These are phyloP conservation scores for Dendrocalamus latiflorus DNA, from an alignment of 202 grass and related monocot genomes.

Conservation along the genomic window DNA sequence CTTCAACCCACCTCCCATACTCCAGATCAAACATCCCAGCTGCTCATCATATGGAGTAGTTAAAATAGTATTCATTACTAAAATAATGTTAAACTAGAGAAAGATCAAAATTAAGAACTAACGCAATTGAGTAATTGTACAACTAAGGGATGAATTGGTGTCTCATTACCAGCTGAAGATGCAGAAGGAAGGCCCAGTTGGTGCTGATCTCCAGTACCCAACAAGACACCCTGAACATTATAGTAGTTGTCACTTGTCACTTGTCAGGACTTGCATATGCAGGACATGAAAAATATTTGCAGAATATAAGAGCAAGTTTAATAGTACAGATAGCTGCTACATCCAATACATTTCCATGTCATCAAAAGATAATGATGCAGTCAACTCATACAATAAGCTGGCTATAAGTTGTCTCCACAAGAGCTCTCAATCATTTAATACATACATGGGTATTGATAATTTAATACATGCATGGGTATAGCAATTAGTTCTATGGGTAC, in stretches of 20 bases:
- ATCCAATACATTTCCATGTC: no score
- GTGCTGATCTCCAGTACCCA: slow-evolving; percentile 38
- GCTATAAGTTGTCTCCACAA: no score
- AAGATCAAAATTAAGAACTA: not conserved
- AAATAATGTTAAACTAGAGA: not conserved
- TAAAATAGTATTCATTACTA: not conserved
- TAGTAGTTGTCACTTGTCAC: not conserved
- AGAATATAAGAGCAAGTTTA: no score
- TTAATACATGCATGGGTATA: no score
- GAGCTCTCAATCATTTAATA: no score
- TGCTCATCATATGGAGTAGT: slow-evolving; percentile 1
- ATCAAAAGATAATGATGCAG: no score
- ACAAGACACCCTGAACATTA: slow-evolving; percentile 34
- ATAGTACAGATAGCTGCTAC: no score
- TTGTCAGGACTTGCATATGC: not conserved
- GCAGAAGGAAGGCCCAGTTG: slow-evolving; percentile 31
- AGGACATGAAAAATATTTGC: not conserved
- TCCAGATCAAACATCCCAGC: slow-evolving; percentile 60
- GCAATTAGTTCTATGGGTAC: no score
- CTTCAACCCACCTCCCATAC: slow-evolving; percentile 72
- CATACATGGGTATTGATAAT: no score
- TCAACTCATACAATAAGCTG: no score
- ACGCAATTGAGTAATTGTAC: not conserved
- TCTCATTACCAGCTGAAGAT: slow-evolving; percentile 40
- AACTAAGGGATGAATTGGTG: not conserved